Base-by-base conservation (phyloP, 345 rosid genomes). In the Cardamine occulta region DNA sequence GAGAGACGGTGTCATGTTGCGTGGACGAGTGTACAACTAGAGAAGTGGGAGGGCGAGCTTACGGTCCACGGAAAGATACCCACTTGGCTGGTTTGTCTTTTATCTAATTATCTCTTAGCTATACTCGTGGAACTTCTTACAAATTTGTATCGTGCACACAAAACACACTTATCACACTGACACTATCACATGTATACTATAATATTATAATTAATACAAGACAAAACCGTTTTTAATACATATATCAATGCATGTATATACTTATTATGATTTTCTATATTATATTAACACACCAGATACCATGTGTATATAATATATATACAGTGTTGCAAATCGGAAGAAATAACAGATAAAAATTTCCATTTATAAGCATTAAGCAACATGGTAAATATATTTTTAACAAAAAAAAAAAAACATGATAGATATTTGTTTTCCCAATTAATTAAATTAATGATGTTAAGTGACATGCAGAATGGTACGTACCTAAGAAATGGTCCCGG, bases 401-500 rank as follows among this genome's bases (percentile, higher is more conserved):
- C 26, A 1, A 1, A 1, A 1, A 1, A 24, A 24, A 24, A 24
- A 24, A 24, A 56, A 18, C 7, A 62, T 0, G 18, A 23, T 6
- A 24, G 1, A 29, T n/a, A 15, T 1, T 6, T 19, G 0, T 40
- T 12, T 0, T 2, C 6, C n/a, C 9, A 1, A 14, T 1, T 13
- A 13, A 14, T 2, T 14, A 13, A 49, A 23, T 21, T 24, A 48
- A 66, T 29, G 37, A 53, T 29, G 2, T n/a, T 19, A 35, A 28
- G 10, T 72, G 19, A 37, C 80, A 80, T 85, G 89, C 88, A 94
- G 98, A 90, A 77, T 47, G 98, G 98, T 63, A 88, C 93, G 78
- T 94, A 94, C 83, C 83, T 94, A 21, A 86, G 98, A 66, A 94
- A 94, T 37, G 98, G 98, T 21, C 98, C 98, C 0, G 98, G 98